These are phyloP conservation scores for Ascochyta pisi DNA, from an alignment of 2,329 filamentous ascomycete species.

Conservation along the genomic window DNA sequence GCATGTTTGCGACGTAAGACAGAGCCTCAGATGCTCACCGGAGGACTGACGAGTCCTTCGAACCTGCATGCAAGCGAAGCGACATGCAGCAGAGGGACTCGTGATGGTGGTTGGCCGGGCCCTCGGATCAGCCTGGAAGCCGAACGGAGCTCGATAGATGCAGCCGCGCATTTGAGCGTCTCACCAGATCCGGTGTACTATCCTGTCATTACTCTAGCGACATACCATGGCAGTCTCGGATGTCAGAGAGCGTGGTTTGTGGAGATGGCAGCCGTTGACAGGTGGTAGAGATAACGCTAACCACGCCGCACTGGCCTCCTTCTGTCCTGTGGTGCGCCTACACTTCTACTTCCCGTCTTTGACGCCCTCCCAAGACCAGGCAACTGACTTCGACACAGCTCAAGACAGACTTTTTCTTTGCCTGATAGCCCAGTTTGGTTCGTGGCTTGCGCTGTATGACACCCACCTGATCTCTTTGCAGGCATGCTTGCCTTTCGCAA, in stretches of 20 bases:
- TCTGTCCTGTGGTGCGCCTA: background rate
- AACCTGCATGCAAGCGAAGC: slow-evolving; percentile 18
- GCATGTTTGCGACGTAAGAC: slow-evolving; percentile 3
- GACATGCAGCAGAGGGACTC: slow-evolving; percentile 22
- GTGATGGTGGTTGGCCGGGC: slow-evolving; percentile 5
- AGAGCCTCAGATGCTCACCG: slow-evolving; percentile 30
- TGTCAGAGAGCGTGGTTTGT: slow-evolving; percentile 3
- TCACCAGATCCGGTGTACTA: slow-evolving; percentile 10
- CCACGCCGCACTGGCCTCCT: background rate
- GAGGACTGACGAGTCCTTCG: slow-evolving; percentile 12
- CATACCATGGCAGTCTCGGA: slow-evolving; percentile 1
- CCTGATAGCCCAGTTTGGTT: background rate
- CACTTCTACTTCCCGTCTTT: slow-evolving; percentile 2
- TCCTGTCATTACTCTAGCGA: slow-evolving; percentile 1
- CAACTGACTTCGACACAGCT: slow-evolving; percentile 17
- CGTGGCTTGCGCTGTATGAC: slow-evolving; percentile 4
- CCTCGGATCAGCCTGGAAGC: slow-evolving; percentile 19
- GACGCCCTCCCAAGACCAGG: slow-evolving; percentile 14
- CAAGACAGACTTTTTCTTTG: background rate
- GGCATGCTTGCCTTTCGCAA: background rate
- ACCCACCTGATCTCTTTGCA: slow-evolving; percentile 4
- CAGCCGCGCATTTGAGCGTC: slow-evolving; percentile 9
- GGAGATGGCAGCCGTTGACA: slow-evolving; percentile 7
- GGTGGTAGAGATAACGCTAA: background rate
- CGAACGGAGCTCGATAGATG: background rate